phyloP scores from a whole-genome alignment of 2,329 filamentous ascomycete species.

The Chaetomium globosum region DNA sequence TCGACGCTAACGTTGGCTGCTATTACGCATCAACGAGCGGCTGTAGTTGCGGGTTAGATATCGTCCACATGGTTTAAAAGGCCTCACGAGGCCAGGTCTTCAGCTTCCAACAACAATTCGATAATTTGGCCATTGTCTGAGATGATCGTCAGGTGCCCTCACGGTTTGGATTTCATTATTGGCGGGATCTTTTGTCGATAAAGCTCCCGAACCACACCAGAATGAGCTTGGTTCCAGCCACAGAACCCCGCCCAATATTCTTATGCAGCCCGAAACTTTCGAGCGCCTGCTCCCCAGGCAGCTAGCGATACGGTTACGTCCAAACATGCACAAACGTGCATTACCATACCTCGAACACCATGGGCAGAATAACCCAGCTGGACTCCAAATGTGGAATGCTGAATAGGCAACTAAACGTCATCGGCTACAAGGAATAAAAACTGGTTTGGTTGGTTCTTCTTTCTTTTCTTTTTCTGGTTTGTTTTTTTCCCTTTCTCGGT shows the following conservation, averaged over 20 bases:
- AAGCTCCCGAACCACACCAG: background rate
- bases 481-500: too few relatives aligned
- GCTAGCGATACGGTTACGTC: background rate
- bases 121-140: background rate
- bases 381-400: too few relatives aligned
- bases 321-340: background rate
- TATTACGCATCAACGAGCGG: background rate
- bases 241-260: conserved; percentile 18
- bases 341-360: too few relatives aligned
- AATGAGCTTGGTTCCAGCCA: background rate
- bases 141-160: background rate
- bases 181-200: conserved; percentile 1
- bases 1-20: too few relatives aligned
- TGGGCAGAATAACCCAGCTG: too few relatives aligned
- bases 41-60: background rate
- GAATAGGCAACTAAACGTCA: too few relatives aligned
- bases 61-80: background rate
- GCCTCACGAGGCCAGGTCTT: background rate
- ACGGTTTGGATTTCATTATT: background rate
- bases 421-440: too few relatives aligned
- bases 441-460: too few relatives aligned
- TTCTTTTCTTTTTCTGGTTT: too few relatives aligned
- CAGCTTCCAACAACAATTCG: background rate
- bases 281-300: background rate
- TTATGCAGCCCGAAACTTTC: background rate